Evolutionary conservation across 2,329 filamentous ascomycete species (phyloP).

Genomic region (Colletotrichum acutatum): DNA sequence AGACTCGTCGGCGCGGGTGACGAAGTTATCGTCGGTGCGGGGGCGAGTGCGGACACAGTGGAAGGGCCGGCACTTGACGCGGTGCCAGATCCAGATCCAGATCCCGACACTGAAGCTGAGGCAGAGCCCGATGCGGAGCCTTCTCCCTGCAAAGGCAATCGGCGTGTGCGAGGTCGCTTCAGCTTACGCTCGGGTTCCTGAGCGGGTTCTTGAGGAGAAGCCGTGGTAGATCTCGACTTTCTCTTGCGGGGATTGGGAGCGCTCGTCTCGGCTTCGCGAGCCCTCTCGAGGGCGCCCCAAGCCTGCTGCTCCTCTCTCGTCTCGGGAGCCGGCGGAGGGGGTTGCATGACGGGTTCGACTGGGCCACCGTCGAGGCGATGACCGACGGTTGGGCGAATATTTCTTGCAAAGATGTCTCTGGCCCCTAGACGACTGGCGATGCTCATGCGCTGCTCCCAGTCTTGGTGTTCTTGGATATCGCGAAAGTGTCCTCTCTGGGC

Average conservation of each 20-base stretch:
- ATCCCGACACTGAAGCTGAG: not conserved
- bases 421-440: conserved; percentile 85
- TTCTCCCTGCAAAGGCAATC: conserved; percentile 64
- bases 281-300: conserved; percentile 92
- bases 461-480: conserved; percentile 68
- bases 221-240: conserved; percentile 75
- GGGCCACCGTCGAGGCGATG: conserved; percentile 67
- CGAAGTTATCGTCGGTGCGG: conserved; percentile 1
- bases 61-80: conserved; percentile 40
- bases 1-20: conserved; percentile 40
- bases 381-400: conserved; percentile 67
- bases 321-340: conserved; percentile 53
- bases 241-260: conserved; percentile 72
- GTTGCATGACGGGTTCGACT: conserved; percentile 3
- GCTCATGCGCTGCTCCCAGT: conserved; percentile 86
- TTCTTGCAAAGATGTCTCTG: conserved; percentile 75
- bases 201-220: conserved; percentile 73
- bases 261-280: conserved; percentile 72
- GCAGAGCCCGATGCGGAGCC: conserved; percentile 53
- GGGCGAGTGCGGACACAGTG: conserved; percentile 24
- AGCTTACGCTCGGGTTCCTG: conserved; percentile 83
- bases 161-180: conserved; percentile 86
- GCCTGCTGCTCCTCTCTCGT: conserved; percentile 83
- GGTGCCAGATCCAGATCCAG: conserved; percentile 5
- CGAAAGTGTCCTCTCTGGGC: conserved; percentile 58